Percentiles rank a stretch among this genome's conserved stretches.
These are phyloP conservation scores for Paecilomyces niveus DNA, from an alignment of 2,329 filamentous ascomycete species.

Conservation along the genomic window DNA sequence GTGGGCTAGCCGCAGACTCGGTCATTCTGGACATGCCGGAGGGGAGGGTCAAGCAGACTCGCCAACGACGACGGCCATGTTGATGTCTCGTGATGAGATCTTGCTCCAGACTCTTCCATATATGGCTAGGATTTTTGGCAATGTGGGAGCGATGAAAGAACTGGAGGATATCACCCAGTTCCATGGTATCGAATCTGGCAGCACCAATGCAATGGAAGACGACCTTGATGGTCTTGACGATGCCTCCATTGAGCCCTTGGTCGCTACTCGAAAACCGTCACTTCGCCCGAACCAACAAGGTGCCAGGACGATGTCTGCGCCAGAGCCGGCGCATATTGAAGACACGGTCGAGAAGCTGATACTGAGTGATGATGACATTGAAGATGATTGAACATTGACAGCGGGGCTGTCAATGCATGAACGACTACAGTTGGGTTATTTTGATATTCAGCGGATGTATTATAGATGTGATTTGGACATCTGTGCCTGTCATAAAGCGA, in stretches of 20 bases:
- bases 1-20: slow-evolving; percentile 22
- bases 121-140: slow-evolving; percentile 57
- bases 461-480: too few relatives aligned
- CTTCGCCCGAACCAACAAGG: slow-evolving; percentile 13
- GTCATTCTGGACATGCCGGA: slow-evolving; percentile 1
- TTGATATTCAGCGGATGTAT: too few relatives aligned
- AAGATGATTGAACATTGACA: slow-evolving; percentile 48
- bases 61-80: slow-evolving; percentile 14
- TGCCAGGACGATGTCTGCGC: slow-evolving; percentile 14
- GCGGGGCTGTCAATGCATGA: not conserved
- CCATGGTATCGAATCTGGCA: slow-evolving; percentile 47
- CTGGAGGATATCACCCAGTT: slow-evolving; percentile 65
- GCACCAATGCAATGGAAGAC: slow-evolving; percentile 38
- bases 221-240: slow-evolving; percentile 27
- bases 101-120: slow-evolving; percentile 83
- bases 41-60: slow-evolving; percentile 2
- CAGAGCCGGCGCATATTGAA: slow-evolving; percentile 25
- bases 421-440: not conserved
- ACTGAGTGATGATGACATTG: slow-evolving; percentile 78
- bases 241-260: slow-evolving; percentile 9
- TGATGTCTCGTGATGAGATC: slow-evolving; percentile 30
- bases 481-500: too few relatives aligned
- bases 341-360: slow-evolving; percentile 59
- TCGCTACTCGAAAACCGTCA: slow-evolving; percentile 5
- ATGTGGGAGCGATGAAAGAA: slow-evolving; percentile 41